These are phyloP conservation scores for Pichia sp. DNA, from an alignment of 1,139 yeast species.

Conservation along the genomic window DNA sequence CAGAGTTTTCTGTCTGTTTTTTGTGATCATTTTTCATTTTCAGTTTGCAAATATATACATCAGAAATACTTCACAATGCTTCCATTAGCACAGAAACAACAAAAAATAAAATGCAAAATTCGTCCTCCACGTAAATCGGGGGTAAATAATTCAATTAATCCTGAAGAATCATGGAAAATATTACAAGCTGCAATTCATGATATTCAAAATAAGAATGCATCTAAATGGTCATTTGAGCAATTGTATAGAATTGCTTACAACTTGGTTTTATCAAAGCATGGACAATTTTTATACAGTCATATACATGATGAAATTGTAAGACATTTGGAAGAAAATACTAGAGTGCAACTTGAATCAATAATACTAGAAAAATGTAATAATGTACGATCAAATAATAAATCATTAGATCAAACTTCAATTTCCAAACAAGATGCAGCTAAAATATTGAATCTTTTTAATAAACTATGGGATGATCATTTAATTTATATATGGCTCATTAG, in stretches of 20 bases:
- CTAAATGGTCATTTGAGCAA: constrained; percentile 75
- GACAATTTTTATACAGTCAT: constrained; percentile 60
- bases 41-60: background rate
- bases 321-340: constrained; percentile 37
- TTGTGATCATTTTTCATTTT: background rate
- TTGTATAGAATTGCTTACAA: constrained; percentile 78
- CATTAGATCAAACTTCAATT: background rate
- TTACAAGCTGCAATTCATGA: constrained; percentile 70
- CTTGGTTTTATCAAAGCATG: constrained; percentile 68
- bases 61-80: background rate
- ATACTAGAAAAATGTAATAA: constrained; percentile 10
- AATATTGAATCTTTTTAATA: constrained; percentile 43
- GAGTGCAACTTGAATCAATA: constrained; percentile 8
- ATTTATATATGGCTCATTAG: constrained; percentile 73
- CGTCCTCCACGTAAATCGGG: constrained; percentile 60
- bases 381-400: background rate
- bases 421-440: constrained; percentile 17
- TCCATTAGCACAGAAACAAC: constrained; percentile 25
- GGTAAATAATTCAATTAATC: constrained; percentile 44
- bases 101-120: constrained; percentile 42
- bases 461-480: constrained; percentile 71
- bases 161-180: constrained; percentile 63
- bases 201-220: constrained; percentile 69
- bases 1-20: background rate
- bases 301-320: constrained; percentile 46